phyloP scores from a whole-genome alignment of 345 rosid species.

The Brassica carinata region DNA sequence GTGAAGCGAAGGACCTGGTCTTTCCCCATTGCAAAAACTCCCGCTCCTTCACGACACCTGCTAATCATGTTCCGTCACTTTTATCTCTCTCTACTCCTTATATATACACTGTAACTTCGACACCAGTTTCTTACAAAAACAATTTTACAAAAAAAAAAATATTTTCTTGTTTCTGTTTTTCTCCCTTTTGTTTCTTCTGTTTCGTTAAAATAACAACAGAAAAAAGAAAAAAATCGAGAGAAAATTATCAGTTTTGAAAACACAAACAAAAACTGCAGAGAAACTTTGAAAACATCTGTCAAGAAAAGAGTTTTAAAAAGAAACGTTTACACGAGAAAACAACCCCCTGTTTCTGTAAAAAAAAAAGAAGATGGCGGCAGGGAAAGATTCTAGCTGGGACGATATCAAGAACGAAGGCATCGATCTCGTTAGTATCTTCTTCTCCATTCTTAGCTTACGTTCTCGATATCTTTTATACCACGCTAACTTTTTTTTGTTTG shows the following conservation, averaged over 20 bases:
- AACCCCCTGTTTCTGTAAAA: background rate
- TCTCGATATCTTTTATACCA: background rate
- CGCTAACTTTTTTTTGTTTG: background rate
- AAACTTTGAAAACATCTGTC: slow-evolving; percentile 13
- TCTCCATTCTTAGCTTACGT: background rate
- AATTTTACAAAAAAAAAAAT: slow-evolving; percentile 5
- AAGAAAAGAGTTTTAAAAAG: background rate
- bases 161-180: slow-evolving; percentile 9
- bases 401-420: slow-evolving; percentile 61
- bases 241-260: slow-evolving; percentile 28
- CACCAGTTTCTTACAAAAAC: slow-evolving; percentile 9
- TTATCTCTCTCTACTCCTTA: slow-evolving; percentile 11
- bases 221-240: slow-evolving; percentile 32
- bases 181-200: slow-evolving; percentile 35
- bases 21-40: background rate
- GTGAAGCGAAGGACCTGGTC: slow-evolving; percentile 36
- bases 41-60: slow-evolving; percentile 21
- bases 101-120: background rate
- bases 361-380: background rate
- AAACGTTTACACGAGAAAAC: background rate
- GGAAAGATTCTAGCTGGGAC: slow-evolving; percentile 41
- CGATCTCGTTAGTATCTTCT: slow-evolving; percentile 48
- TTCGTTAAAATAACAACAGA: slow-evolving; percentile 38
- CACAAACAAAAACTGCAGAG: slow-evolving; percentile 16
- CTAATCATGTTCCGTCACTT: background rate